phyloP scores from a whole-genome alignment of 441 rosid genomes.

The Croton setiger region DNA sequence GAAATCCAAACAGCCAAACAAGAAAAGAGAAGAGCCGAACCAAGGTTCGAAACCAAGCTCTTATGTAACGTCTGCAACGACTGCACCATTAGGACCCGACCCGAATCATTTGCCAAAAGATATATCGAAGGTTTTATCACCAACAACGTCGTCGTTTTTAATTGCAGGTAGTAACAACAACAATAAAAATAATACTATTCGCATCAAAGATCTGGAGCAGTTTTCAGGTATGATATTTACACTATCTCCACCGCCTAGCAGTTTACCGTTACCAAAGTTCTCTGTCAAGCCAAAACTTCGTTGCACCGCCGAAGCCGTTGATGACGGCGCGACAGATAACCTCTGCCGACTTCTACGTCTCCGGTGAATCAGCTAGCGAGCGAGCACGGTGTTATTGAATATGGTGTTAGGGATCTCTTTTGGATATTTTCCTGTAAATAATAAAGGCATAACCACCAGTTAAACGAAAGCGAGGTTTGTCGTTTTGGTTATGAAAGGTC shows the following conservation, averaged over 20 bases:
- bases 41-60: conserved; percentile 11
- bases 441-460: conserved; percentile 9
- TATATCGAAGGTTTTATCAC: conserved; percentile 21
- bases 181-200: neutral
- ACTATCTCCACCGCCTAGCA: conserved; percentile 82
- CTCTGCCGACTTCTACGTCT: conserved; percentile 67
- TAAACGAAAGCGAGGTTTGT: neutral
- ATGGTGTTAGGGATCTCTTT: neutral
- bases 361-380: conserved; percentile 42
- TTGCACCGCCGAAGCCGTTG: conserved; percentile 72
- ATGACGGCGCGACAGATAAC: conserved; percentile 54
- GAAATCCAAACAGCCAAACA: conserved; percentile 30
- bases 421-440: neutral
- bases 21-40: conserved; percentile 25
- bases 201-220: conserved; percentile 23
- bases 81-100: conserved; percentile 41
- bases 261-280: conserved; percentile 90
- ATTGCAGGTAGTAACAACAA: conserved; percentile 11
- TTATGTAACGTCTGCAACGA: conserved; percentile 1
- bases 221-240: conserved; percentile 47
- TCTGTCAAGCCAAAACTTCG: conserved; percentile 59
- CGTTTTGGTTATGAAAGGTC: conserved; percentile 12
- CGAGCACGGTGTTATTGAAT: neutral
- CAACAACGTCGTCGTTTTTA: conserved; percentile 6
- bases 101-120: conserved; percentile 49